phyloP scores from a whole-genome alignment of 495 filamentous ascomycete species.

The Talaromyces trachyspermus region DNA sequence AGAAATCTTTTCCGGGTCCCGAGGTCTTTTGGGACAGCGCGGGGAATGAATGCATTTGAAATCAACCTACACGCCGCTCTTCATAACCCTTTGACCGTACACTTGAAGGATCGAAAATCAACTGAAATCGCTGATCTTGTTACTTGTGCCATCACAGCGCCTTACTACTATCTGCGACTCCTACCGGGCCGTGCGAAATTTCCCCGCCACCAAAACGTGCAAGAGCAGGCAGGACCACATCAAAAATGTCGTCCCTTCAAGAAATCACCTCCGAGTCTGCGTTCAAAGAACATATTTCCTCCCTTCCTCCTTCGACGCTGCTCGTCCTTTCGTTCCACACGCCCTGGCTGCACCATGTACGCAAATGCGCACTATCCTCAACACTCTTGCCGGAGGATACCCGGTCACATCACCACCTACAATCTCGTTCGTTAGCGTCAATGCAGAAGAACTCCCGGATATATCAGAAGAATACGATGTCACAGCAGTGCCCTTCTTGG shows the following conservation, averaged over 20 bases:
- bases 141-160: too few relatives aligned
- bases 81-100: too few relatives aligned
- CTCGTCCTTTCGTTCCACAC: constrained; percentile 88
- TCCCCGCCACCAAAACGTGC: background rate
- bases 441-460: constrained; percentile 84
- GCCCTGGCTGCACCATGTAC: constrained; percentile 91
- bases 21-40: background rate
- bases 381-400: constrained; percentile 76
- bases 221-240: background rate
- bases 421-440: constrained; percentile 76
- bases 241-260: constrained; percentile 60
- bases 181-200: too few relatives aligned
- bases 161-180: too few relatives aligned
- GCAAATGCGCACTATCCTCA: constrained; percentile 84
- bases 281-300: constrained; percentile 57
- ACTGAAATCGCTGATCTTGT: too few relatives aligned
- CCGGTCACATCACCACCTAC: constrained; percentile 53
- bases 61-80: background rate
- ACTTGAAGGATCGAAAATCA: too few relatives aligned
- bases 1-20: constrained; percentile 9
- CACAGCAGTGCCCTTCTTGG: constrained; percentile 85
- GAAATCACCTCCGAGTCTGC: constrained; percentile 63
- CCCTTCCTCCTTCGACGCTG: constrained; percentile 59
- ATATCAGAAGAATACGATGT: constrained; percentile 87
- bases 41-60: background rate